phyloP scores from a whole-genome alignment of 2,329 filamentous ascomycete genomes.

The Cryphonectria radicalis region DNA sequence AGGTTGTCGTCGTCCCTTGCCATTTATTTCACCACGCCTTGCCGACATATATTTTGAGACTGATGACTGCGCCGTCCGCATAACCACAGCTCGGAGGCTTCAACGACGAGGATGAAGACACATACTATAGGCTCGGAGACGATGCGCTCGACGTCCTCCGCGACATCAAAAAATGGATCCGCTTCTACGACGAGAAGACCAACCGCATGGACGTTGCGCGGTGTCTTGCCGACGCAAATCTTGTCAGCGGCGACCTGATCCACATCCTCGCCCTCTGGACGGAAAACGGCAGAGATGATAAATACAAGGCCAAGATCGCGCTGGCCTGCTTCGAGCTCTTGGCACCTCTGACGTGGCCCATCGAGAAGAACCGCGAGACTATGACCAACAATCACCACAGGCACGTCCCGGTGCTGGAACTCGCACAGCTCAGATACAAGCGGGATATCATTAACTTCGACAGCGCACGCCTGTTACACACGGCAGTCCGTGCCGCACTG shows the following conservation, averaged over 20 bases:
- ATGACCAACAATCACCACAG: conserved; percentile 93
- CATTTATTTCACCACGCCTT: not conserved
- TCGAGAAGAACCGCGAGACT: conserved; percentile 76
- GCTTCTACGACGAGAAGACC: conserved; percentile 89
- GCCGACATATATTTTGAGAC: conserved; percentile 23
- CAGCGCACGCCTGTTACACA: conserved; percentile 75
- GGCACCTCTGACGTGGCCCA: conserved; percentile 91
- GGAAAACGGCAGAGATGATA: conserved; percentile 72
- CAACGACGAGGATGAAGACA: conserved; percentile 76
- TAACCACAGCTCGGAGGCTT: conserved; percentile 76
- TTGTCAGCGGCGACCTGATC: conserved; percentile 87
- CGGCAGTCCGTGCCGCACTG: conserved; percentile 78
- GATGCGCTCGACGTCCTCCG: conserved; percentile 90
- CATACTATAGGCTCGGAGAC: conserved; percentile 82
- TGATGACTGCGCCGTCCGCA: conserved; percentile 33
- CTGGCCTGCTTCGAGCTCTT: conserved; percentile 88
- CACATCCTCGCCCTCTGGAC: conserved; percentile 87
- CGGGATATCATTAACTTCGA: conserved; percentile 84
- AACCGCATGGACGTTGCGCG: conserved; percentile 94
- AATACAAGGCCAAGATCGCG: conserved; percentile 76
- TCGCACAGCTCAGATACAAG: conserved; percentile 90
- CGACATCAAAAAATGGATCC: conserved; percentile 94
- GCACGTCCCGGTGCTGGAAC: conserved; percentile 85
- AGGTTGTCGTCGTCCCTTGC: conserved; percentile 44
- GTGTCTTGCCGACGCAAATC: conserved; percentile 87